Conservation (phyloP, 106 monocot genomes). For the Agapanthus africanus region DNA sequence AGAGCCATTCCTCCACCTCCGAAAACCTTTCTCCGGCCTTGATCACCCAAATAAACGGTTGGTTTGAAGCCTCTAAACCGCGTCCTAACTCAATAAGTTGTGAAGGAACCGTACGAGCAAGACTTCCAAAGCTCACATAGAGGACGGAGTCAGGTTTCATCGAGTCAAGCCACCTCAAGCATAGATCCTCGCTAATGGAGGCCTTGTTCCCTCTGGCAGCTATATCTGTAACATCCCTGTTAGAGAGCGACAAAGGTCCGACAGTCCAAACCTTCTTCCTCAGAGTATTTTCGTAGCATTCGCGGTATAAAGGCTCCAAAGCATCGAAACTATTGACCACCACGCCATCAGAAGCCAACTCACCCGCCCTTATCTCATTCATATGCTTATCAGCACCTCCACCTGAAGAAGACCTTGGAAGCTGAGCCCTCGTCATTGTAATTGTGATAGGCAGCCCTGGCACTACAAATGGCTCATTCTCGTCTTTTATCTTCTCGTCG, state of each 20-base stretch:
- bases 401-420: not conserved
- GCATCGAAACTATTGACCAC: constrained; percentile 52
- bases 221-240: constrained; percentile 10
- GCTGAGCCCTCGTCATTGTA: constrained; percentile 17
- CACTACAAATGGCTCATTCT: constrained; percentile 9
- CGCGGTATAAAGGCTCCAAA: constrained; percentile 27
- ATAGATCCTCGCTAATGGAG: constrained; percentile 11
- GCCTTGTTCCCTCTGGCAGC: constrained; percentile 27
- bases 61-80: constrained; percentile 33
- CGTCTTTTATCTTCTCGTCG: constrained; percentile 12
- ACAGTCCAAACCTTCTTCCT: constrained; percentile 45
- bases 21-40: constrained; percentile 7
- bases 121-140: constrained; percentile 50
- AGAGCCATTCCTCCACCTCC: constrained; percentile 29
- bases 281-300: constrained; percentile 21
- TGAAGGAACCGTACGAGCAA: constrained; percentile 1
- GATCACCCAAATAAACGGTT: constrained; percentile 56
- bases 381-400: not conserved
- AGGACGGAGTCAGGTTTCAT: constrained; percentile 26
- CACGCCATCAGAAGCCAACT: constrained; percentile 31
- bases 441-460: constrained; percentile 19
- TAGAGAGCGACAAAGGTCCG: constrained; percentile 34
- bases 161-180: constrained; percentile 34
- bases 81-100: constrained; percentile 47
- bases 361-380: constrained; percentile 2